A percentile compares a stretch with the other conserved stretches of the same genome.
phyloP scores from a whole-genome alignment of 2,329 filamentous ascomycete species.

The Trichoderma sp. region DNA sequence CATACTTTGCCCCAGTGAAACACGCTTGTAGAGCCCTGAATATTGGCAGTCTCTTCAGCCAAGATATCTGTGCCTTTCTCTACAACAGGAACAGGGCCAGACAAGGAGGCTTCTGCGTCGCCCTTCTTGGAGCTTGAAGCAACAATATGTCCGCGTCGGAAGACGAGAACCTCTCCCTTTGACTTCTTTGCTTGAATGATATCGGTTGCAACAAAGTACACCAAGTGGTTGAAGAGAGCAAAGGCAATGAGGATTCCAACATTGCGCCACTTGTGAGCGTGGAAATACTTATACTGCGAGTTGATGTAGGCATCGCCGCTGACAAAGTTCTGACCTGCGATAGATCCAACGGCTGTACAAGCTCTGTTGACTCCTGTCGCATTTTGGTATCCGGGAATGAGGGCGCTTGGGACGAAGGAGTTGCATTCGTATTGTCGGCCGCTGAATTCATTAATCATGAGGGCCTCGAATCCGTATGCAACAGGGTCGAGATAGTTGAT shows the following conservation, averaged over 20 bases:
- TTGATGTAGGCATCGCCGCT: conserved; percentile 47
- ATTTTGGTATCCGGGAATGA: conserved; percentile 35
- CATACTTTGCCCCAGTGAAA: conserved; percentile 66
- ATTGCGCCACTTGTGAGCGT: conserved; percentile 59
- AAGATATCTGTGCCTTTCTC: conserved; percentile 19
- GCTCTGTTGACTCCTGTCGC: conserved; percentile 3
- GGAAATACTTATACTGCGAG: conserved; percentile 52
- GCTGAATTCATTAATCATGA: conserved; percentile 70
- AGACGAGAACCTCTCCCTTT: conserved; percentile 65
- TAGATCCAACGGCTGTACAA: conserved; percentile 49
- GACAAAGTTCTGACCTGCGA: conserved; percentile 43
- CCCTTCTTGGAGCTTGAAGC: neutral
- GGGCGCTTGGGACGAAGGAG: conserved; percentile 30
- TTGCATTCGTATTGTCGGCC: conserved; percentile 40
- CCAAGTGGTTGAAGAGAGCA: conserved; percentile 50
- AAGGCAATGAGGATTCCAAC: conserved; percentile 60
- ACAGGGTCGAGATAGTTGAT: conserved; percentile 69
- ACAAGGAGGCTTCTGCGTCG: conserved; percentile 2
- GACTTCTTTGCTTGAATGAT: conserved; percentile 54
- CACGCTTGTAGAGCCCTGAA: conserved; percentile 16
- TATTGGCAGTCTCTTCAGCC: neutral
- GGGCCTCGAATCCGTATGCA: conserved; percentile 66
- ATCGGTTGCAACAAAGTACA: conserved; percentile 57
- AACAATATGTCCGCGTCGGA: conserved; percentile 36
- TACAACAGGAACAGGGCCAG: conserved; percentile 6